Evolutionary conservation across 257 asterid genomes (phyloP).

Genomic region (Marsdenia floribunda): DNA sequence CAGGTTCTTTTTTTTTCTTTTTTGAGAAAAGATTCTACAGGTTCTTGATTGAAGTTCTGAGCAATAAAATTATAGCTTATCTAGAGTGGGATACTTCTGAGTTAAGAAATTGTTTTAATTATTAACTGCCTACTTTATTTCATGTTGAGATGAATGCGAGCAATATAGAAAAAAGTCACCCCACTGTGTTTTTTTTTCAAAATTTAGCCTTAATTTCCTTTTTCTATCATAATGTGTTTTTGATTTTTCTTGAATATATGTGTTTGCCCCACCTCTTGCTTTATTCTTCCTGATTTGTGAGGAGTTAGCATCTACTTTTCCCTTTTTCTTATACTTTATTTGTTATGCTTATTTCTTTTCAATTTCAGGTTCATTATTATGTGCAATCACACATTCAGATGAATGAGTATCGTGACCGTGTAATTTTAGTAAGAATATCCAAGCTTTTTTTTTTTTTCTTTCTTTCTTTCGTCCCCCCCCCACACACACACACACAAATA

Average conservation of each 20-base stretch:
- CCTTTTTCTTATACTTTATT: neutral
- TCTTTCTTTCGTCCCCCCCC: too few species aligned
- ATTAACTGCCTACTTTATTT: neutral
- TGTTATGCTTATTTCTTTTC: slow-evolving; percentile 1
- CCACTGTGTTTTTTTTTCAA: neutral
- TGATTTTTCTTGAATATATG: neutral
- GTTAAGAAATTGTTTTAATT: neutral
- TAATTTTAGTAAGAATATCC: slow-evolving; percentile 56
- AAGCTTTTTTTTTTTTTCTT: neutral
- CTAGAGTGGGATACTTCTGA: neutral
- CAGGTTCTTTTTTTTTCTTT: too few species aligned
- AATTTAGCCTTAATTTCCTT: neutral
- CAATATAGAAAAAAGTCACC: neutral
- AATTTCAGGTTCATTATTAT: slow-evolving; percentile 63
- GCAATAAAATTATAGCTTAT: neutral
- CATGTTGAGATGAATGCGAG: neutral
- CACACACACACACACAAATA: slow-evolving; percentile 20
- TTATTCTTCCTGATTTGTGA: neutral
- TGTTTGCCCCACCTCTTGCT: neutral
- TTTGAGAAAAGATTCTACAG: neutral
- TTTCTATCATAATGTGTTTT: neutral
- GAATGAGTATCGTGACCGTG: slow-evolving; percentile 95
- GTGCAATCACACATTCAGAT: slow-evolving; percentile 95
- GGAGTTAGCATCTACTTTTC: neutral
- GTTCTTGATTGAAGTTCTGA: neutral